A percentile compares a stretch with the other conserved stretches of the same genome.
These are phyloP conservation scores for Alliaria petiolata DNA, from an alignment of 345 rosid species.

Conservation along the genomic window DNA sequence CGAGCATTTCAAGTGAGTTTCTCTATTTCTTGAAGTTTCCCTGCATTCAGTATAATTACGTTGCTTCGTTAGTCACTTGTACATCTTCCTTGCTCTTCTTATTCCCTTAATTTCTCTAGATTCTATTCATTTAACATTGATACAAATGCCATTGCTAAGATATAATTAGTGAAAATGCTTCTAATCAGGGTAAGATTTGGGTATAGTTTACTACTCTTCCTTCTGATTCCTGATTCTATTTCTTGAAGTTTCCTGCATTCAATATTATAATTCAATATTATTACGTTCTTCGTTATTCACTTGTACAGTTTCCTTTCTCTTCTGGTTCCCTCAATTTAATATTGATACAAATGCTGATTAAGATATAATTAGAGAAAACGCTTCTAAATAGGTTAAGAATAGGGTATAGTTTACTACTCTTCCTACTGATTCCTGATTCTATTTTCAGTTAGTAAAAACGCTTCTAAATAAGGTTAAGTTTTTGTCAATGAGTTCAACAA, in stretches of 20 bases:
- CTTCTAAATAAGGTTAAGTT: not conserved
- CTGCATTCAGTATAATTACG: not conserved
- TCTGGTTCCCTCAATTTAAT: too few species aligned
- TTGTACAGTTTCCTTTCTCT: too few species aligned
- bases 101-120: not conserved
- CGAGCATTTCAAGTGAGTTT: conserved; percentile 93
- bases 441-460: not conserved
- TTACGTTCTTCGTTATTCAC: too few species aligned
- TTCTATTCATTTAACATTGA: not conserved
- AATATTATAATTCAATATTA: too few species aligned
- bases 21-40: conserved; percentile 9
- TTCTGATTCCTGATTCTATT: too few species aligned
- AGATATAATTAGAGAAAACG: too few species aligned
- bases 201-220: too few species aligned
- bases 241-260: too few species aligned
- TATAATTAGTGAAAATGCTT: not conserved
- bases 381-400: too few species aligned
- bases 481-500: not conserved
- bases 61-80: not conserved
- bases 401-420: too few species aligned
- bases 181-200: not conserved
- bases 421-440: too few species aligned
- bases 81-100: not conserved
- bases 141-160: not conserved
- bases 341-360: too few species aligned